A percentile compares a stretch with the other conserved stretches of the same genome.
These are phyloP conservation scores for Gnaphalium uliginosum DNA, from an alignment of 129 eudicot species.

Conservation along the genomic window DNA sequence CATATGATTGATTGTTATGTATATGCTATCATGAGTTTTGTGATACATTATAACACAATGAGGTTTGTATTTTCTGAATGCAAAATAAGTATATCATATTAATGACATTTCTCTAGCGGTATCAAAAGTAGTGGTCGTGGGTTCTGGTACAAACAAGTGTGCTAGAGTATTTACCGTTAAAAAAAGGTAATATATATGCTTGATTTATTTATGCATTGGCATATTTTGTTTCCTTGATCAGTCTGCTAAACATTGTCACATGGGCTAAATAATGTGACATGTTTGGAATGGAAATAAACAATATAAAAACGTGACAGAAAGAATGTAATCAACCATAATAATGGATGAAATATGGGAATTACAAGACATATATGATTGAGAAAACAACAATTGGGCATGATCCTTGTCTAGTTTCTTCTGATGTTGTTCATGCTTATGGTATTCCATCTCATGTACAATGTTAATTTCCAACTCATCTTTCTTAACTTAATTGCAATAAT, in stretches of 20 bases:
- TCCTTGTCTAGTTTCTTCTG: constrained; percentile 17
- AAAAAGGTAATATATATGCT: too few relatives aligned
- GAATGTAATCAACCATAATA: constrained; percentile 13
- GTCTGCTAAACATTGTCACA: constrained; percentile 21
- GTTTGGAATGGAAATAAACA: constrained; percentile 18
- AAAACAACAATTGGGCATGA: constrained; percentile 19
- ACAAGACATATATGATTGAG: constrained; percentile 12
- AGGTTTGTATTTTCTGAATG: constrained; percentile 33
- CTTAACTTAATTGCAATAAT: neutral
- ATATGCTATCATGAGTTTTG: constrained; percentile 30
- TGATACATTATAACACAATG: constrained; percentile 37
- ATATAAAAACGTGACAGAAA: constrained; percentile 5
- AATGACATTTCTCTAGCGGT: neutral
- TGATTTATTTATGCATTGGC: too few relatives aligned
- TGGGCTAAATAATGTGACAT: constrained; percentile 32
- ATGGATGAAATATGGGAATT: constrained; percentile 6
- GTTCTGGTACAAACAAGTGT: neutral
- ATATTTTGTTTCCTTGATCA: neutral
- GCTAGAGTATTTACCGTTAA: neutral
- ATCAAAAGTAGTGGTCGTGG: neutral
- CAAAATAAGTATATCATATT: constrained; percentile 3
- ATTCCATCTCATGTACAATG: constrained; percentile 8
- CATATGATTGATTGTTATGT: constrained; percentile 27
- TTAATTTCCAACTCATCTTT: constrained; percentile 10
- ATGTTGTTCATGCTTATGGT: constrained; percentile 2